Evolutionary conservation across 2,329 filamentous ascomycete genomes (phyloP).

Genomic region (Colletotrichum sublineola): DNA sequence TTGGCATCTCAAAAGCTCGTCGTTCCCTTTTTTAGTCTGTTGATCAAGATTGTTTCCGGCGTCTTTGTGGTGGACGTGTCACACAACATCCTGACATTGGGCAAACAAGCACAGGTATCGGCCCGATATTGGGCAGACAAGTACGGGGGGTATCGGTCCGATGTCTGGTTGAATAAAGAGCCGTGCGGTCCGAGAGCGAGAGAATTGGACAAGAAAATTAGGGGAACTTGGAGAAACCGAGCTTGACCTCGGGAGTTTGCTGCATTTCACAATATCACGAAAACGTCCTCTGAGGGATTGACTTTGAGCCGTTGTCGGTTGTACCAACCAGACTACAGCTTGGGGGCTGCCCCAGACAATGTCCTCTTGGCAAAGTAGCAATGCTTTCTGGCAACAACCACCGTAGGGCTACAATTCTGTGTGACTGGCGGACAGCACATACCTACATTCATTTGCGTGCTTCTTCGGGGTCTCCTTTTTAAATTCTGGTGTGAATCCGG

Average conservation of each 20-base stretch:
- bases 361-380: neutral
- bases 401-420: neutral
- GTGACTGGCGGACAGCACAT: neutral
- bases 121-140: neutral
- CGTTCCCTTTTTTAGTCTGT: conserved; percentile 1
- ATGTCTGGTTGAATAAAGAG: no score
- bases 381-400: neutral
- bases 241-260: neutral
- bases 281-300: neutral
- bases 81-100: neutral
- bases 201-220: neutral
- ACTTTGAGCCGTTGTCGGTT: neutral
- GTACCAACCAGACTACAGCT: neutral
- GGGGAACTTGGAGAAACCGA: no score
- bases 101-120: neutral
- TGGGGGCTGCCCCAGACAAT: no score
- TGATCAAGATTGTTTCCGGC: neutral
- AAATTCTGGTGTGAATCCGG: neutral
- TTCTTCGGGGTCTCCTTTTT: neutral
- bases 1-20: neutral
- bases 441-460: no score
- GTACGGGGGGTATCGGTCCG: no score
- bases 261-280: neutral
- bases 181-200: neutral
- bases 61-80: neutral